phyloP scores from a whole-genome alignment of 805 yeast species.

The Hagleromyces aurorensis region DNA sequence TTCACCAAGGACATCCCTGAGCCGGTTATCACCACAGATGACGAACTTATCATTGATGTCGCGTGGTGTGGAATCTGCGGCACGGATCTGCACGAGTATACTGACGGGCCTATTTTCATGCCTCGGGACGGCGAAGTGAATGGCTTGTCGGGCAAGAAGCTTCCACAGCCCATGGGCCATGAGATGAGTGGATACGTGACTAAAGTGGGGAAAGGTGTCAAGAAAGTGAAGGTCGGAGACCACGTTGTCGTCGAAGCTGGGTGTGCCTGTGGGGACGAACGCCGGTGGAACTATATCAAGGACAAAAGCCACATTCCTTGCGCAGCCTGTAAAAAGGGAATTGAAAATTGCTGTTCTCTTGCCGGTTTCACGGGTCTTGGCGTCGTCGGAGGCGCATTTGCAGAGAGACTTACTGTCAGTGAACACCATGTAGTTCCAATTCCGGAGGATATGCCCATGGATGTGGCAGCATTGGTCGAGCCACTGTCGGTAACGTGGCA shows the following conservation, averaged over 20 bases:
- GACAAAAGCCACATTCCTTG: slow-evolving; percentile 30
- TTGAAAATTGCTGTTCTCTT: slow-evolving; percentile 44
- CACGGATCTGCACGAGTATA: slow-evolving; percentile 48
- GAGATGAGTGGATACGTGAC: slow-evolving; percentile 42
- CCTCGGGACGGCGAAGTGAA: slow-evolving; percentile 32
- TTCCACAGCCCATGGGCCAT: slow-evolving; percentile 46
- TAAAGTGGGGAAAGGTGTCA: slow-evolving; percentile 41
- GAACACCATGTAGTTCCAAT: slow-evolving; percentile 35
- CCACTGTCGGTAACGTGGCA: slow-evolving; percentile 54
- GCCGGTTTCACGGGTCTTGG: slow-evolving; percentile 49
- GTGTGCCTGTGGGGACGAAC: slow-evolving; percentile 44
- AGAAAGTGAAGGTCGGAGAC: slow-evolving; percentile 42
- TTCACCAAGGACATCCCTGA: slow-evolving; percentile 31
- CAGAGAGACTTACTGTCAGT: slow-evolving; percentile 40
- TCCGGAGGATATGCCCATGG: slow-evolving; percentile 39
- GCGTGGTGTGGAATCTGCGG: slow-evolving; percentile 56
- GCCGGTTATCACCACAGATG: slow-evolving; percentile 30
- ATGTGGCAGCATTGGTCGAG: slow-evolving; percentile 50
- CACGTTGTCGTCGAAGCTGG: slow-evolving; percentile 58
- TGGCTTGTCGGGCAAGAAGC: slow-evolving; percentile 32
- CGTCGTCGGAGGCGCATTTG: slow-evolving; percentile 47
- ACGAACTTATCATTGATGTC: slow-evolving; percentile 37
- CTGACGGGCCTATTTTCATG: slow-evolving; percentile 52
- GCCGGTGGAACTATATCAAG: slow-evolving; percentile 32
- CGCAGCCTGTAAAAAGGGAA: slow-evolving; percentile 40